A percentile compares a stretch with the other conserved stretches of the same genome.
Conservation (phyloP, 306 rosid species). For the Acacia acuminata region DNA sequence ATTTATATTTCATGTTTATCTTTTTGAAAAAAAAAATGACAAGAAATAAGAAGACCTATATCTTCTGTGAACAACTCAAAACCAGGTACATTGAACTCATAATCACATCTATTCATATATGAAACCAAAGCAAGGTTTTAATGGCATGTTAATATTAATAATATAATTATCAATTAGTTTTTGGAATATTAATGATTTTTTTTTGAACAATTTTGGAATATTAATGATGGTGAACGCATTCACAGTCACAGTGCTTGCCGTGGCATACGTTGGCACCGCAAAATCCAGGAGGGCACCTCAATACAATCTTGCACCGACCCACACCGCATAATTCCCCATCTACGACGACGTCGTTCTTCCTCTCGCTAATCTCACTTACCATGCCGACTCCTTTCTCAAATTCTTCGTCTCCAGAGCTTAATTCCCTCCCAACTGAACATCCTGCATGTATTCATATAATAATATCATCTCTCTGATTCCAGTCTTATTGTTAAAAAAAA, state of each 20-base stretch:
- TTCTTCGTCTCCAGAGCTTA: neutral
- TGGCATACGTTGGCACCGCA: neutral
- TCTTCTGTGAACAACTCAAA: too few relatives aligned
- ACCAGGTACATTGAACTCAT: neutral
- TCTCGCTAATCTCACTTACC: rapidly evolving
- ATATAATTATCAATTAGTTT: too few relatives aligned
- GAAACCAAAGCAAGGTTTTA: neutral
- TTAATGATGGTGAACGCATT: neutral
- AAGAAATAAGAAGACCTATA: too few relatives aligned
- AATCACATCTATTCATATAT: neutral
- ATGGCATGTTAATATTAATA: too few relatives aligned
- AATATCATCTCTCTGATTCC: neutral
- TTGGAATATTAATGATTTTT: neutral
- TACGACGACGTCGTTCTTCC: neutral
- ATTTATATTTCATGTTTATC: too few relatives aligned
- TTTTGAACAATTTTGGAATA: too few relatives aligned
- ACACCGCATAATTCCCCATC: neutral
- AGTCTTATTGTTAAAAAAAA: too few relatives aligned
- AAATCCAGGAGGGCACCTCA: neutral
- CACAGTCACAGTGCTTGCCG: neutral
- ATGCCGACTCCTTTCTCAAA: neutral
- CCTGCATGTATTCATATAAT: neutral
- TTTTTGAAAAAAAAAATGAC: too few relatives aligned
- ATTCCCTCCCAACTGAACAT: neutral
- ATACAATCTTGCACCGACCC: neutral